These are phyloP conservation scores for Phyllosticta paracitricarpa DNA, from an alignment of 2,329 filamentous ascomycete species.

Conservation along the genomic window DNA sequence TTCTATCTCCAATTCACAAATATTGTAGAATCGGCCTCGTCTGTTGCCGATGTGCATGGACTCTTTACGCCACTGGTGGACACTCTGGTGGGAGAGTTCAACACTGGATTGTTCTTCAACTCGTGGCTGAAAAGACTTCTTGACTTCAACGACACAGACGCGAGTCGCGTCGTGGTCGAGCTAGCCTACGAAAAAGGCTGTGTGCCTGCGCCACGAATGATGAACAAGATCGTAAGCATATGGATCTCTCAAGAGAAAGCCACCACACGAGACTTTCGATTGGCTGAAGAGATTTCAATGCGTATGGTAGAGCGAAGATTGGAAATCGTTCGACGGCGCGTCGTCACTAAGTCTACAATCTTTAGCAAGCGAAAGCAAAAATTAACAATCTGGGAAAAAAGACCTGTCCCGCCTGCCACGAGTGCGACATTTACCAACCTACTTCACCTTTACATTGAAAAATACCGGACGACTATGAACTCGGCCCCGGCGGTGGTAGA, in stretches of 20 bases:
- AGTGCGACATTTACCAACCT: constrained; percentile 23
- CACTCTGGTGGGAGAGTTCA: constrained; percentile 44
- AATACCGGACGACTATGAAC: constrained; percentile 24
- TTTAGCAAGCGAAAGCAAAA: background rate
- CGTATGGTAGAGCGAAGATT: constrained; percentile 21
- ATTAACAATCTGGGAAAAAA: background rate
- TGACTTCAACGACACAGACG: constrained; percentile 48
- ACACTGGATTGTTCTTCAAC: constrained; percentile 70
- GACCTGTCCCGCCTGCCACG: constrained; percentile 19
- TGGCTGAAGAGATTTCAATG: constrained; percentile 27
- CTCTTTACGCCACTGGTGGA: constrained; percentile 41
- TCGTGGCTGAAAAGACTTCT: constrained; percentile 84
- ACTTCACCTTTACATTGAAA: constrained; percentile 21
- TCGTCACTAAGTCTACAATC: background rate
- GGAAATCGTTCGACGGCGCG: background rate
- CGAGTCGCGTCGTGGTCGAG: constrained; percentile 61
- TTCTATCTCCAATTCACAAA: constrained; percentile 8
- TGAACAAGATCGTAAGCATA: constrained; percentile 73
- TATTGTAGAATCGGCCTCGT: background rate
- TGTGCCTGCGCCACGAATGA: constrained; percentile 59
- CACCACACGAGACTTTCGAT: constrained; percentile 15
- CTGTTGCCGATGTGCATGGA: constrained; percentile 34
- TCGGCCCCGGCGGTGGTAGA: constrained; percentile 16
- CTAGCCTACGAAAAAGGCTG: constrained; percentile 64
- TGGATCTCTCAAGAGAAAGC: constrained; percentile 50